Evolutionary conservation across 495 filamentous ascomycete species (phyloP).

Genomic region (Xylaria bambusicola): DNA sequence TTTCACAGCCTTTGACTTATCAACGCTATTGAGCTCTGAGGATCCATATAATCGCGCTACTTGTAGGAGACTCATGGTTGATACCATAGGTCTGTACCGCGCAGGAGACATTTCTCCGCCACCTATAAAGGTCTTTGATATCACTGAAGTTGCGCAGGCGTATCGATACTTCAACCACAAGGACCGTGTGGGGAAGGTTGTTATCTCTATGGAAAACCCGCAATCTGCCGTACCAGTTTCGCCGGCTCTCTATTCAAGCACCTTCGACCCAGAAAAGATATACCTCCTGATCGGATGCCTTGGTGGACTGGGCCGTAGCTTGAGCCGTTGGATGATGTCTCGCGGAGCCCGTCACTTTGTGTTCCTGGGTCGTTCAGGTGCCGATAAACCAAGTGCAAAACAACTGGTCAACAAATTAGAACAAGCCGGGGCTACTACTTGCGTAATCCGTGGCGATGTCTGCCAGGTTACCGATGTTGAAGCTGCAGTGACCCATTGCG

Average conservation of each 20-base stretch:
- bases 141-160: conserved; percentile 18
- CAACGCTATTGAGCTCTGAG: conserved; percentile 15
- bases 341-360: conserved; percentile 51
- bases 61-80: too few relatives aligned
- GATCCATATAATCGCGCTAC: too few relatives aligned
- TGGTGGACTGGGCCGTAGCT: conserved; percentile 54
- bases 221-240: too few relatives aligned
- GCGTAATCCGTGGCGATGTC: conserved; percentile 30
- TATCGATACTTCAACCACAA: conserved; percentile 22
- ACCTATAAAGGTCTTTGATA: conserved; percentile 18
- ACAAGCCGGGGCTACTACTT: conserved; percentile 16
- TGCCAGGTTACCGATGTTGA: conserved; percentile 20
- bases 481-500: conserved; percentile 17
- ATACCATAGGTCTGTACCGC: conserved; percentile 24
- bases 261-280: conserved; percentile 33
- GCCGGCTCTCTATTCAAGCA: background rate
- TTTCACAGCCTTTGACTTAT: conserved; percentile 34
- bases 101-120: conserved; percentile 6
- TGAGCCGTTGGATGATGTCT: conserved; percentile 49
- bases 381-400: conserved; percentile 22
- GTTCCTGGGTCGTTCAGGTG: conserved; percentile 50
- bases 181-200: conserved; percentile 54
- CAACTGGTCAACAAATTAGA: conserved; percentile 34
- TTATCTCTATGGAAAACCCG: conserved; percentile 41
- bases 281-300: conserved; percentile 56